Conservation (phyloP, 1,139 yeast genomes). For the Candida glucosophila region DNA sequence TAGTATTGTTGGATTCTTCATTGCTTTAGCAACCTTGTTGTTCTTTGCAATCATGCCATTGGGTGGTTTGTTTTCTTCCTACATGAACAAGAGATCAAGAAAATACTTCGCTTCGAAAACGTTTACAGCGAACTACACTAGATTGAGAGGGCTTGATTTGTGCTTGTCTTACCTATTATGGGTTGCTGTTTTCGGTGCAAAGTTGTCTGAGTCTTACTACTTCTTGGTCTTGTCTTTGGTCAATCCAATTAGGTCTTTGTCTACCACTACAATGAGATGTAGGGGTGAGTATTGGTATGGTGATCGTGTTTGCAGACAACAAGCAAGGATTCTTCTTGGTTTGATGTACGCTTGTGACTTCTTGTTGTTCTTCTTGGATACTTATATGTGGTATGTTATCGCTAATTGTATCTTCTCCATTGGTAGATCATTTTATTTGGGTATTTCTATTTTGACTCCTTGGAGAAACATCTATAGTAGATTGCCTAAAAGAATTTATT, state of each 20-base stretch:
- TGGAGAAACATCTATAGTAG: conserved; percentile 98
- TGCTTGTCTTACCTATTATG: conserved; percentile 93
- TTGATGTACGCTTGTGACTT: conserved; percentile 88
- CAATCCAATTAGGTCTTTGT: conserved; percentile 79
- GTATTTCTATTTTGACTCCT: conserved; percentile 96
- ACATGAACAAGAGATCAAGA: conserved; percentile 83
- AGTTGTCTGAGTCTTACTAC: conserved; percentile 83
- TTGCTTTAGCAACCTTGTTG: conserved; percentile 73
- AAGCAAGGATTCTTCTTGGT: conserved; percentile 81
- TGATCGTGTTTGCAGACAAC: conserved; percentile 65
- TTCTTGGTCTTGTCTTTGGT: conserved; percentile 84
- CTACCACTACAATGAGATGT: conserved; percentile 42
- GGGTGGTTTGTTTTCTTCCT: conserved; percentile 93
- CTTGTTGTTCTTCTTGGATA: conserved; percentile 94
- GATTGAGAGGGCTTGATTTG: conserved; percentile 82
- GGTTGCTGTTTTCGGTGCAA: conserved; percentile 83
- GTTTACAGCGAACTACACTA: conserved; percentile 86
- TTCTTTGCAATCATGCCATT: conserved; percentile 94
- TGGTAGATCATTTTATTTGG: conserved; percentile 95
- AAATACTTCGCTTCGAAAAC: conserved; percentile 90
- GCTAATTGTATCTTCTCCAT: conserved; percentile 92
- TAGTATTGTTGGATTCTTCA: conserved; percentile 81
- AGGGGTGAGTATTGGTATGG: conserved; percentile 90
- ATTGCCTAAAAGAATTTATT: conserved; percentile 96
- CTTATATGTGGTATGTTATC: conserved; percentile 96